phyloP scores from a whole-genome alignment of 306 rosid species.

The Vigna radiata region DNA sequence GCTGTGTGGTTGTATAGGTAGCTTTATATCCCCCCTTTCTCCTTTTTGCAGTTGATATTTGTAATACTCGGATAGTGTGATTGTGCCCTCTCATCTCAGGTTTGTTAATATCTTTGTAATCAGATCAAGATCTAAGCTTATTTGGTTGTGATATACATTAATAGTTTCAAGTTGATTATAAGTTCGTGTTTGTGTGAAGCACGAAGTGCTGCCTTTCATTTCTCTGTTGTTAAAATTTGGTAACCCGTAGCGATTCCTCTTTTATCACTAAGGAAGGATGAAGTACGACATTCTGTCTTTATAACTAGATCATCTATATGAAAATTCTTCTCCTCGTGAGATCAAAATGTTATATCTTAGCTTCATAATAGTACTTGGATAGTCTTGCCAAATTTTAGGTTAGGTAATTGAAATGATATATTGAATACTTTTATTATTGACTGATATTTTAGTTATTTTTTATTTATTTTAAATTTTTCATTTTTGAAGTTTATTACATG shows the following conservation, averaged over 20 bases:
- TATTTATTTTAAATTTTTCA: too few relatives aligned
- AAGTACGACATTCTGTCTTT: not conserved
- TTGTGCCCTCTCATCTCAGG: constrained; percentile 76
- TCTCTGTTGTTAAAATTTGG: not conserved
- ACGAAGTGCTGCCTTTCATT: constrained; percentile 13
- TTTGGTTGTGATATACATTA: constrained; percentile 61
- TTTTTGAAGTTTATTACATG: too few relatives aligned
- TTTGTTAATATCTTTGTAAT: constrained; percentile 89
- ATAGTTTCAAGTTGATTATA: constrained; percentile 53
- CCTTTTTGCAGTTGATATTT: constrained; percentile 67
- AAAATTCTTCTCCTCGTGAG: too few relatives aligned
- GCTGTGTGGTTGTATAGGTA: constrained; percentile 91
- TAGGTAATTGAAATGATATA: not conserved
- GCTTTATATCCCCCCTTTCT: constrained; percentile 48
- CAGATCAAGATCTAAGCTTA: constrained; percentile 64
- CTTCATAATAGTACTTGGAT: not conserved
- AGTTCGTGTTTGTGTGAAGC: constrained; percentile 45
- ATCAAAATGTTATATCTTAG: not conserved
- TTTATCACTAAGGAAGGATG: too few relatives aligned
- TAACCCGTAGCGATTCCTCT: too few relatives aligned
- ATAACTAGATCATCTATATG: not conserved
- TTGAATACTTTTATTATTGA: not conserved
- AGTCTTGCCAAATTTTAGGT: not conserved
- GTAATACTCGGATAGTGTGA: constrained; percentile 86
- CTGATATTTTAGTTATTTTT: too few relatives aligned